Base-by-base conservation (phyloP, 164 flowering plant species). In the Kalanchoe fedtschenkoi region DNA sequence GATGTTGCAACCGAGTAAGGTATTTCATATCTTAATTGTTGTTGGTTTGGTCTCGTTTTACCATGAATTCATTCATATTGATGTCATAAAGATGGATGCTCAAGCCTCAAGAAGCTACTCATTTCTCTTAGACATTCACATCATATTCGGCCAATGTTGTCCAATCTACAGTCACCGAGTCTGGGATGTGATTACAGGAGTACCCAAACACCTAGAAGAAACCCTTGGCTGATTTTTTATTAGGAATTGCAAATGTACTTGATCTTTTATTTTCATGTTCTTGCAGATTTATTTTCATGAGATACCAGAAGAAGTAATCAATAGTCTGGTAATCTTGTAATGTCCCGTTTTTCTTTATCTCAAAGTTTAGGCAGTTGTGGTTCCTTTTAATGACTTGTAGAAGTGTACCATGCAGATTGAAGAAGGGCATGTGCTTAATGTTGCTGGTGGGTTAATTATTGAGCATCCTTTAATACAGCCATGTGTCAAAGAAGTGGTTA, bases 211-310 rank as follows among this genome's bases (percentile, higher is more conserved):
- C 51, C 2, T 44, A 17, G 51, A 44, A 44, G 51, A 22, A 44
- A 17, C 51, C 54, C 54, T n/a, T 44, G 5, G 29, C 19, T 30
- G 22, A 17, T 28, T 4, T 34, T 43, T 8, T 14, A 30, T 21
- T 61, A 19, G 17, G 32, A 15, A 33, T 41, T 37, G 30, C 46
- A 53, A 29, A 17, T 30, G 21, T 37, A 41, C 34, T n/a, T 32
- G n/a, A 62, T 41, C 34, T n/a, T 34, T 29, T 3, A 26, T 16
- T 34, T 32, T 19, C 62, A 39, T 42, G 65, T 24, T 30, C 61
- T 34, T 75, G 78, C 96, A 92, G 98, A 79, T 93, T 42, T 70
- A 78, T 68, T 92, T 92, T 72, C 82, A 83, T 70, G 86, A 84
- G 58, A 89, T 89, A 67, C 96, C 98, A 9, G 96, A 93, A 60